These are phyloP conservation scores for Dendrobium huoshanense DNA, from an alignment of 106 monocot genomes.

Conservation along the genomic window DNA sequence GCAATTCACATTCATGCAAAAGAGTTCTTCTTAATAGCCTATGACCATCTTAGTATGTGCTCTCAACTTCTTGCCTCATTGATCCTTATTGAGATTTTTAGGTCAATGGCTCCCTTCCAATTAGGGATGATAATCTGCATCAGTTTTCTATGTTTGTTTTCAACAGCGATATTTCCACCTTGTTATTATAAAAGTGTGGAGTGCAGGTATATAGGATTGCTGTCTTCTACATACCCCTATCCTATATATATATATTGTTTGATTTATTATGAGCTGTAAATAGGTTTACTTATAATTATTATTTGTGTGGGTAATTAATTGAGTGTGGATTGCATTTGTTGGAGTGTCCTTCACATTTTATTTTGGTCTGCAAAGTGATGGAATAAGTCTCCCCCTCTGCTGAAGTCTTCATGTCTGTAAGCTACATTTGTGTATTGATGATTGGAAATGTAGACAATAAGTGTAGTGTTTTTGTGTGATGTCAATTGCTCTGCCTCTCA, in stretches of 20 bases:
- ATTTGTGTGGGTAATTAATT: too few relatives aligned
- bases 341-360: too few relatives aligned
- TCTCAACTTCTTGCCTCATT: not conserved
- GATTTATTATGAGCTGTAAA: not conserved
- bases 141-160: not conserved
- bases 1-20: conserved; percentile 5
- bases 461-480: too few relatives aligned
- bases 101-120: too few relatives aligned
- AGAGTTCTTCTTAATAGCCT: conserved; percentile 28
- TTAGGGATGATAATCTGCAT: not conserved
- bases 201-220: too few relatives aligned
- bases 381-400: too few relatives aligned
- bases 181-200: not conserved
- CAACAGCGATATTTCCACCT: not conserved
- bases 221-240: not conserved
- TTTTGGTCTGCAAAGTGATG: too few relatives aligned
- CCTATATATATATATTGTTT: not conserved
- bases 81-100: not conserved
- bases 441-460: too few relatives aligned
- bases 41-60: not conserved
- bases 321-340: too few relatives aligned
- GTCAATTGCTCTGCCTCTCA: too few relatives aligned
- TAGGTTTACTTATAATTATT: not conserved
- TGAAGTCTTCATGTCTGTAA: too few relatives aligned
- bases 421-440: too few relatives aligned